Conservation (phyloP, 208 protist species). For the Leptomonas seymouri region DNA sequence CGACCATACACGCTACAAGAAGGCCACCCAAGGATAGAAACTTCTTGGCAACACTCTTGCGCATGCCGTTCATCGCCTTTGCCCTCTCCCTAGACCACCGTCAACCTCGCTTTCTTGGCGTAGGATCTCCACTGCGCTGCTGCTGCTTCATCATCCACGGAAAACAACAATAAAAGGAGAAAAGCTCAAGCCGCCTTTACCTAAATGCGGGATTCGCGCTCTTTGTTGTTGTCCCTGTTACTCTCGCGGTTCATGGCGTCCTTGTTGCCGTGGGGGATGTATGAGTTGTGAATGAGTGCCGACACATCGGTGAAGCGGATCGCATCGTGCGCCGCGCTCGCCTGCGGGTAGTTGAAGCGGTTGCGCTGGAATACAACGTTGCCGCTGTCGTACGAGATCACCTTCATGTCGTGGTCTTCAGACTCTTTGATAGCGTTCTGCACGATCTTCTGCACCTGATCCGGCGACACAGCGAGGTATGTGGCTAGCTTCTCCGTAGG, state of each 20-base stretch:
- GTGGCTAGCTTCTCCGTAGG: slow-evolving; percentile 43
- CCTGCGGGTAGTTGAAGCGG: slow-evolving; percentile 77
- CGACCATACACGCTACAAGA: too few species aligned
- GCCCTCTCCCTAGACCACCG: too few species aligned
- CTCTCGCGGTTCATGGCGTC: slow-evolving; percentile 16
- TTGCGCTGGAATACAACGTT: slow-evolving; percentile 64
- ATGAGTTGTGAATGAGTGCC: slow-evolving; percentile 36
- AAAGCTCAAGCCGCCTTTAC: neutral
- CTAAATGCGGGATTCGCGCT: slow-evolving; percentile 18
- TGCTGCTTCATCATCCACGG: too few species aligned
- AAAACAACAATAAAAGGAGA: too few species aligned
- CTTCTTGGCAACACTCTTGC: too few species aligned
- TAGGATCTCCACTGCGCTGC: too few species aligned
- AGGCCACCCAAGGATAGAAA: neutral
- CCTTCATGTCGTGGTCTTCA: slow-evolving; percentile 54
- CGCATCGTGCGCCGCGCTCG: slow-evolving; percentile 55
- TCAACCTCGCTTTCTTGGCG: neutral
- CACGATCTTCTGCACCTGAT: slow-evolving; percentile 54
- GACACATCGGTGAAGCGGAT: slow-evolving; percentile 68
- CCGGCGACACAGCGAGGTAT: slow-evolving; percentile 60
- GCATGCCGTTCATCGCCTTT: neutral
- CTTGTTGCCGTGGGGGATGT: slow-evolving; percentile 18
- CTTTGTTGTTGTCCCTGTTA: slow-evolving; percentile 11
- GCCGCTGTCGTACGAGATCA: slow-evolving; percentile 46
- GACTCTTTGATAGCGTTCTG: slow-evolving; percentile 66